Base-by-base conservation (phyloP, 2,329 filamentous ascomycete genomes). In the Pestalotiopsis sp. region DNA sequence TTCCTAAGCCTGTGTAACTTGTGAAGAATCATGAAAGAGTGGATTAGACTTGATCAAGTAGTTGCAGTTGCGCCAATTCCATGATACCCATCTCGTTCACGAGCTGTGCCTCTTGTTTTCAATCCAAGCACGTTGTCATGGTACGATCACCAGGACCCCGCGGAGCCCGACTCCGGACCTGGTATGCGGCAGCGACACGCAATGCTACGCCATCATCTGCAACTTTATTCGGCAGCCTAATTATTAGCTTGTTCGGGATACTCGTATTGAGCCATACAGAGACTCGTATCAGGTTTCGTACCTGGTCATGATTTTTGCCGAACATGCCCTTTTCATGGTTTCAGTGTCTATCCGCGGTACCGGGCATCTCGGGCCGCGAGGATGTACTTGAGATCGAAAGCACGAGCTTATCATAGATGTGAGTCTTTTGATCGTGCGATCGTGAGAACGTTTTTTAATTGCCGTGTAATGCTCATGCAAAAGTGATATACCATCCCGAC, bases 1-100 rank as follows among this genome's bases (percentile, higher is more conserved):
- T 79, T n/a, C 2, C 31, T 4, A 41, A 20, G 20, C 57, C 1
- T 36, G 31, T 36, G 31, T 2, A 36, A 36, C 31, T 36, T 38
- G 57, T 11, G 17, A 36, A n/a, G 17, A 52, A 27, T 69, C 17
- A 4, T 52, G 45, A 36, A 36, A 36, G 31, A 31, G 1, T 31
- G 31, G 7, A 31, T 31, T 9, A 9, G 31, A 36, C 31, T 36
- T 9, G 31, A 9, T 36, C 31, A 36, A 9, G 31, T 31, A 36
- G 31, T 36, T 36, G 7, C 31, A 36, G 7, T 36, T 9, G 2
- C 31, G 2, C 31, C 7, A 36, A 36, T 36, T 36, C 6, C 31
- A 9, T 36, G 31, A 9, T 9, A 9, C 7, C 6, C 31, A 36
- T 36, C 31, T 36, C 31, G 2, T 36, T 9, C 31, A 7, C 7